Evolutionary conservation across 257 asterid species (phyloP).

Genomic region (Nicotiana sylvestris): DNA sequence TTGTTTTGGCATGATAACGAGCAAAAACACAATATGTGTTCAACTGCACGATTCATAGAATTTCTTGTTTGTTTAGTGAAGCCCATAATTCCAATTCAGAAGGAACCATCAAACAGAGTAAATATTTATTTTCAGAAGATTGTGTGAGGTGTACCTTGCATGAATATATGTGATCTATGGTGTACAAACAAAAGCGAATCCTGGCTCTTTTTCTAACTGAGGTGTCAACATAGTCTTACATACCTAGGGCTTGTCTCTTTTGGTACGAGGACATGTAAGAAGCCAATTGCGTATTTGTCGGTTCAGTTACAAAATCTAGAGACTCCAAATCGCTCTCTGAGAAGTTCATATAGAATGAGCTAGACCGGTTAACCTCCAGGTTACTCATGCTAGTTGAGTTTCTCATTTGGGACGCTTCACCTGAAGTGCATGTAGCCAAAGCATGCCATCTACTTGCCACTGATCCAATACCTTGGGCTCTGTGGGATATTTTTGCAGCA

Average conservation of each 20-base stretch:
- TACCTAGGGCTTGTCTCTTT: constrained; percentile 83
- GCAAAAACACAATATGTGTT: not conserved
- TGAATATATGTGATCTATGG: not conserved
- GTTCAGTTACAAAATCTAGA: constrained; percentile 44
- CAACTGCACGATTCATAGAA: not conserved
- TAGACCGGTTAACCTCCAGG: constrained; percentile 22
- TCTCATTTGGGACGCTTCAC: constrained; percentile 37
- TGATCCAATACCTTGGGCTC: constrained; percentile 72
- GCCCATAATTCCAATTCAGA: not conserved
- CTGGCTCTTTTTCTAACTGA: not conserved
- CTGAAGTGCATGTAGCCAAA: constrained; percentile 49
- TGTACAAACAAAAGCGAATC: not conserved
- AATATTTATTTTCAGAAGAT: not conserved
- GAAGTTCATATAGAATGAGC: constrained; percentile 28
- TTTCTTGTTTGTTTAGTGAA: not conserved
- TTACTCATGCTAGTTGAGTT: constrained; percentile 36
- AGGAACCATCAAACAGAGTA: not conserved
- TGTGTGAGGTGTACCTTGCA: not conserved
- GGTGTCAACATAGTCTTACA: constrained; percentile 11
- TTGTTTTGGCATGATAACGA: not conserved
- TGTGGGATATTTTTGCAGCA: constrained; percentile 77
- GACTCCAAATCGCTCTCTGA: constrained; percentile 78
- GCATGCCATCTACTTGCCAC: constrained; percentile 77
- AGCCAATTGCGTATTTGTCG: constrained; percentile 49
- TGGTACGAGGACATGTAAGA: constrained; percentile 73